Evolutionary conservation across 2,329 filamentous ascomycete species (phyloP).

Genomic region (Hirsutella minnesotensis): DNA sequence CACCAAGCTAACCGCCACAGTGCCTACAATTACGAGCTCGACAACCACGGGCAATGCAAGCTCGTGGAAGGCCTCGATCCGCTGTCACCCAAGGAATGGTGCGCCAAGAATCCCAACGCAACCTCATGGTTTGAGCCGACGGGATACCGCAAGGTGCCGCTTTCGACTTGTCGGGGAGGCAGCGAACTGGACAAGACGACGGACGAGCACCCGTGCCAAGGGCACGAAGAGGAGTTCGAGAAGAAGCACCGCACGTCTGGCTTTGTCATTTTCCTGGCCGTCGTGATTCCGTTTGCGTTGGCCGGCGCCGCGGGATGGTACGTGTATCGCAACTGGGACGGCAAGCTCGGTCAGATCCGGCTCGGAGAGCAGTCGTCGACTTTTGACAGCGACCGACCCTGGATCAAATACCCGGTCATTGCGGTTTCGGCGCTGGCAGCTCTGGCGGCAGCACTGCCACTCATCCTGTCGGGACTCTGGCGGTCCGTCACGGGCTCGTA

Average conservation of each 20-base stretch:
- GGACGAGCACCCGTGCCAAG: constrained; percentile 48
- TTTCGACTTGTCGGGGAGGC: constrained; percentile 77
- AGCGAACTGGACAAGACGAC: constrained; percentile 59
- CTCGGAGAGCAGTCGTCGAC: constrained; percentile 56
- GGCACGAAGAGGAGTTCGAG: constrained; percentile 72
- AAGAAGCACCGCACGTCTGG: constrained; percentile 58
- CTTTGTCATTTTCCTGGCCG: constrained; percentile 72
- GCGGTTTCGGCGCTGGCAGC: constrained; percentile 54
- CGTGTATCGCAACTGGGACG: constrained; percentile 73
- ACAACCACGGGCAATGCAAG: constrained; percentile 62
- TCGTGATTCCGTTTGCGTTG: constrained; percentile 60
- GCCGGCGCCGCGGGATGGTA: constrained; percentile 72
- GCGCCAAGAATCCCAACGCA: constrained; percentile 50
- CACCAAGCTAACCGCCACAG: constrained; percentile 27
- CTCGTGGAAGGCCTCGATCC: constrained; percentile 65
- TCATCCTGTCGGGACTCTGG: constrained; percentile 64
- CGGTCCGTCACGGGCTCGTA: constrained; percentile 44
- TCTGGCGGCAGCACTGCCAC: constrained; percentile 50
- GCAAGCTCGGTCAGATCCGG: constrained; percentile 84
- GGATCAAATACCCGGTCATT: constrained; percentile 74
- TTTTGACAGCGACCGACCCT: constrained; percentile 60
- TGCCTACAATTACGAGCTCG: constrained; percentile 86
- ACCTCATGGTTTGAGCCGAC: constrained; percentile 74
- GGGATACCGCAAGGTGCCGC: constrained; percentile 78
- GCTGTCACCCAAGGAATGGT: constrained; percentile 36